These are phyloP conservation scores for Daucus carota DNA, from an alignment of 129 eudicot species.

Conservation along the genomic window DH1_v3.0 NC_030383.2:355001-355500, in stretches of 20 bases:
- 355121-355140: neutral
- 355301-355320: constrained; percentile 97
- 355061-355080: constrained; percentile 38
- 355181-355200: neutral
- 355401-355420: neutral
- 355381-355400: neutral
- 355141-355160: neutral
- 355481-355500: constrained; percentile 71
- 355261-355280: constrained; percentile 90
- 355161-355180: neutral
- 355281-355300: constrained; percentile 97
- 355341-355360: neutral
- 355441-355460: neutral
- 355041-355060: constrained; percentile 37
- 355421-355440: neutral
- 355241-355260: constrained; percentile 94
- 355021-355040: constrained; percentile 11
- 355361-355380: neutral
- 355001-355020: constrained; percentile 4
- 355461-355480: constrained; percentile 16
- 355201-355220: neutral
- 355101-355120: neutral
- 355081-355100: constrained; percentile 30
- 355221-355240: constrained; percentile 27
- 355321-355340: constrained; percentile 37